A percentile compares a stretch with the other conserved stretches of the same genome.
These are phyloP conservation scores for Penicillium psychrosexuale DNA, from an alignment of 2,329 filamentous ascomycete genomes.

Conservation along the genomic window DNA sequence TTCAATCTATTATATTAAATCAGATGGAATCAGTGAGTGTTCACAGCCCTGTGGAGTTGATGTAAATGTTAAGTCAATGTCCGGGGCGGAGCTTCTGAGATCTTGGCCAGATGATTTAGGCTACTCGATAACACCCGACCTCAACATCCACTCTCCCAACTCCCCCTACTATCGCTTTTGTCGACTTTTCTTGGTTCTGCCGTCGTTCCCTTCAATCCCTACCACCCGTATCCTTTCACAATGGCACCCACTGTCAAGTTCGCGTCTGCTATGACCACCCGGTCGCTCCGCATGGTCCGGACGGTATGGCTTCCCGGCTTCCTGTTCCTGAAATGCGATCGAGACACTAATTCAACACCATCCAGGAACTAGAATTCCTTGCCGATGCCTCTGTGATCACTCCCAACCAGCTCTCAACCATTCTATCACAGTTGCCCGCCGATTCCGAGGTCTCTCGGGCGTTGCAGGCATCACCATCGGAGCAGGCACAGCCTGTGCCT, in stretches of 20 bases:
- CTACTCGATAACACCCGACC: slow-evolving; percentile 1
- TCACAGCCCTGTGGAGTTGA: not conserved
- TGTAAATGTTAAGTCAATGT: not conserved
- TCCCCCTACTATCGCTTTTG: not conserved
- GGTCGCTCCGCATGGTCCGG: slow-evolving; percentile 83
- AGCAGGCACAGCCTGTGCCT: slow-evolving; percentile 29
- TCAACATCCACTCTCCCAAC: not conserved
- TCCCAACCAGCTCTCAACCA: slow-evolving; percentile 69
- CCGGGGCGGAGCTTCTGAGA: not conserved
- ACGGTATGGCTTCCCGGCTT: slow-evolving; percentile 56
- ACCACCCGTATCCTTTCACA: not conserved
- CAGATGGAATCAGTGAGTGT: not conserved
- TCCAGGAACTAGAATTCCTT: slow-evolving; percentile 84
- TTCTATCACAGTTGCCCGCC: slow-evolving; percentile 70
- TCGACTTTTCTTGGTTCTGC: not conserved
- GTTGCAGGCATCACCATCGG: slow-evolving; percentile 19
- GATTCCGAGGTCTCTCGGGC: slow-evolving; percentile 24
- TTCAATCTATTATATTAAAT: not conserved
- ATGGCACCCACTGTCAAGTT: slow-evolving; percentile 39
- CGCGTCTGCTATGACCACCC: slow-evolving; percentile 65
- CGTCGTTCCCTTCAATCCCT: not conserved
- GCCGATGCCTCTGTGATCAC: slow-evolving; percentile 77
- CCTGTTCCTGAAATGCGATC: not conserved
- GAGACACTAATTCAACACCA: slow-evolving; percentile 8
- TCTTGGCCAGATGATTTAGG: slow-evolving; percentile 1